Conservation (phyloP, 2,329 filamentous ascomycete species). For the Xylariaceae sp. region DNA sequence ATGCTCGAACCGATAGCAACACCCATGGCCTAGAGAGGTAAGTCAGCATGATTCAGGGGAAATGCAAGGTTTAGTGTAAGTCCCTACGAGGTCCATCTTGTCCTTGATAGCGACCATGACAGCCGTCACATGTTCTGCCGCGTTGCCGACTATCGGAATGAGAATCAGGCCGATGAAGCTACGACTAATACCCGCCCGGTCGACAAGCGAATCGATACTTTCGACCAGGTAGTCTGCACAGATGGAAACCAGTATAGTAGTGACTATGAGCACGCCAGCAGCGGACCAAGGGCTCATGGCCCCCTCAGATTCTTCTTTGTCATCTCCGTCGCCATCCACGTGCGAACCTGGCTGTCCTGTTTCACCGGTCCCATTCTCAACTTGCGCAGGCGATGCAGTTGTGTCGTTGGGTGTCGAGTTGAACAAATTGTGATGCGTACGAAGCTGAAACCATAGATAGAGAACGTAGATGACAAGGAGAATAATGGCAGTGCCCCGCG, state of each 20-base stretch:
- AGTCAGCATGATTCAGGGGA: no score
- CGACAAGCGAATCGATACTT: conserved; percentile 71
- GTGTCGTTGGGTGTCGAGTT: conserved; percentile 42
- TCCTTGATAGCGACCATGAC: conserved; percentile 76
- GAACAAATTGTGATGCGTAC: conserved; percentile 71
- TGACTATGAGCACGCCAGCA: conserved; percentile 62
- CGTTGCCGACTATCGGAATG: conserved; percentile 77
- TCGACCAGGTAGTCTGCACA: conserved; percentile 77
- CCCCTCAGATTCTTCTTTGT: conserved; percentile 39
- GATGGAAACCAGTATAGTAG: conserved; percentile 67
- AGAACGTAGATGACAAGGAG: conserved; percentile 71
- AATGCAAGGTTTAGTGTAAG: background rate
- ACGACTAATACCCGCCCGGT: conserved; percentile 69
- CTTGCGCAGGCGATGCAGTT: conserved; percentile 15
- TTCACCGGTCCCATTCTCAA: conserved; percentile 8
- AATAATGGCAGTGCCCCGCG: conserved; percentile 73
- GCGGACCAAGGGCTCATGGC: conserved; percentile 64
- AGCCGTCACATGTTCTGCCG: conserved; percentile 78
- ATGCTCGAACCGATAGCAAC: conserved; percentile 80
- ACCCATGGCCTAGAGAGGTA: conserved; percentile 58
- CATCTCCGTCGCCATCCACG: conserved; percentile 41
- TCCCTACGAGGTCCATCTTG: conserved; percentile 62
- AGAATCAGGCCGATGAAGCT: conserved; percentile 79
- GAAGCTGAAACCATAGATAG: conserved; percentile 76
- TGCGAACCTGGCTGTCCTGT: background rate